Evolutionary conservation across 2,329 filamentous ascomycete genomes (phyloP).

Genomic region (Nigrospora oryzae): DNA sequence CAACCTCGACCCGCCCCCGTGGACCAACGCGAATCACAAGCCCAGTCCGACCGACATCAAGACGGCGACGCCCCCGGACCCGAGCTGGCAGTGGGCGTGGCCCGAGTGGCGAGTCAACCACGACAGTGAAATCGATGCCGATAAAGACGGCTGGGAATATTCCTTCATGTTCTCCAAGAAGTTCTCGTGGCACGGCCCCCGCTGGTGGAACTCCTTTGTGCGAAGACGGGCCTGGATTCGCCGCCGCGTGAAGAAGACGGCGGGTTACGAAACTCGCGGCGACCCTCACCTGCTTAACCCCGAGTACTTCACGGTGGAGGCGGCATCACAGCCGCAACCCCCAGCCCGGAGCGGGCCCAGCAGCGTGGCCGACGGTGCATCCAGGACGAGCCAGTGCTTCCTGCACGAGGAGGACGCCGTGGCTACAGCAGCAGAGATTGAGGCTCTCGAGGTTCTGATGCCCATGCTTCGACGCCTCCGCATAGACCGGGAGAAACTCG

Average conservation of each 20-base stretch:
- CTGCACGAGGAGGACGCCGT: slow-evolving; percentile 19
- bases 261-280: slow-evolving; percentile 27
- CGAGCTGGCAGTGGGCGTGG: slow-evolving; percentile 86
- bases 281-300: slow-evolving; percentile 61
- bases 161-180: slow-evolving; percentile 72
- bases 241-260: slow-evolving; percentile 59
- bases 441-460: slow-evolving; percentile 62
- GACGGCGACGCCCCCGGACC: slow-evolving; percentile 88
- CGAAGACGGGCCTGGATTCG: slow-evolving; percentile 81
- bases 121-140: slow-evolving; percentile 61
- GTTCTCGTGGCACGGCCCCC: slow-evolving; percentile 81
- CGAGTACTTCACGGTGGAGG: slow-evolving; percentile 73
- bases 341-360: slow-evolving; percentile 30
- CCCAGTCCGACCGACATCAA: slow-evolving; percentile 59
- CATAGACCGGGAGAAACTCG: slow-evolving; percentile 88
- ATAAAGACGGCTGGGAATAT: slow-evolving; percentile 94
- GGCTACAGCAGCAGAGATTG: slow-evolving; percentile 30
- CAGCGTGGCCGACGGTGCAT: slow-evolving; percentile 23
- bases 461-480: slow-evolving; percentile 56
- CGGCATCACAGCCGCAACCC: slow-evolving; percentile 34
- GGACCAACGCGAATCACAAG: slow-evolving; percentile 66
- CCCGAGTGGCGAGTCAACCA: slow-evolving; percentile 57
- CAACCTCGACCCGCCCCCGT: slow-evolving; percentile 75
- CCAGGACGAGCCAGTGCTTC: slow-evolving; percentile 17
- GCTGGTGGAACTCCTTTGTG: slow-evolving; percentile 95